Evolutionary conservation across 2,329 filamentous ascomycete genomes (phyloP).

Genomic region (Fusarium setosum): DNA sequence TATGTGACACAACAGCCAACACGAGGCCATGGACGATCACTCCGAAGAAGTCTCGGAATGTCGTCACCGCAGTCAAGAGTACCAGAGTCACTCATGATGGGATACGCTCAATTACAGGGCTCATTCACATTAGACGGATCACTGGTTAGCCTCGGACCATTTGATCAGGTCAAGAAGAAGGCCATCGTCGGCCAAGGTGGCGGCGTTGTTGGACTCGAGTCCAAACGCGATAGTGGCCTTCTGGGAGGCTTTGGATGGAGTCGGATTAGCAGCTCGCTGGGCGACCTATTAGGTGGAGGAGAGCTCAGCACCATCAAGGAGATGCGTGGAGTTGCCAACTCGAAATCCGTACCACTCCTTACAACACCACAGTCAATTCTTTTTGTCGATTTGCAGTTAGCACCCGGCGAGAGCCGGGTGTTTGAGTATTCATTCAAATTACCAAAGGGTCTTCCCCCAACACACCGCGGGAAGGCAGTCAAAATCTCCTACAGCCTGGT

Average conservation of each 20-base stretch:
- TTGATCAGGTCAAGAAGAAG: conserved; percentile 96
- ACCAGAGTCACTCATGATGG: conserved; percentile 95
- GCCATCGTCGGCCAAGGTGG: conserved; percentile 89
- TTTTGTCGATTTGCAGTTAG: conserved; percentile 91
- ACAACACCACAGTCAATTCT: conserved; percentile 95
- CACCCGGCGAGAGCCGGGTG: conserved; percentile 87
- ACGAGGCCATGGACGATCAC: conserved; percentile 51
- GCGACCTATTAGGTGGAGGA: conserved; percentile 84
- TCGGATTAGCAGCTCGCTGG: conserved; percentile 86
- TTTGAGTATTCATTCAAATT: conserved; percentile 90
- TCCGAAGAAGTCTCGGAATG: conserved; percentile 60
- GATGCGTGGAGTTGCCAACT: conserved; percentile 88
- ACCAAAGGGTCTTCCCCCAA: conserved; percentile 90
- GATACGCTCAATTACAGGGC: conserved; percentile 92
- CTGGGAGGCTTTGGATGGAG: conserved; percentile 90
- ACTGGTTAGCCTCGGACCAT: conserved; percentile 86
- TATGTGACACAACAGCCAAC: conserved; percentile 72
- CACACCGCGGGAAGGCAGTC: conserved; percentile 90
- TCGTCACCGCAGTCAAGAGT: conserved; percentile 57
- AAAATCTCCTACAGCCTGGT: conserved; percentile 93
- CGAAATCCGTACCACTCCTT: conserved; percentile 89
- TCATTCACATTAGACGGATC: conserved; percentile 94
- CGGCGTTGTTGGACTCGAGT: conserved; percentile 85
- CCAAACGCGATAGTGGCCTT: conserved; percentile 81
- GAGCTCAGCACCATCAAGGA: conserved; percentile 95